Base-by-base conservation (phyloP, 306 rosid species). In the Cucurbita maxima region DNA sequence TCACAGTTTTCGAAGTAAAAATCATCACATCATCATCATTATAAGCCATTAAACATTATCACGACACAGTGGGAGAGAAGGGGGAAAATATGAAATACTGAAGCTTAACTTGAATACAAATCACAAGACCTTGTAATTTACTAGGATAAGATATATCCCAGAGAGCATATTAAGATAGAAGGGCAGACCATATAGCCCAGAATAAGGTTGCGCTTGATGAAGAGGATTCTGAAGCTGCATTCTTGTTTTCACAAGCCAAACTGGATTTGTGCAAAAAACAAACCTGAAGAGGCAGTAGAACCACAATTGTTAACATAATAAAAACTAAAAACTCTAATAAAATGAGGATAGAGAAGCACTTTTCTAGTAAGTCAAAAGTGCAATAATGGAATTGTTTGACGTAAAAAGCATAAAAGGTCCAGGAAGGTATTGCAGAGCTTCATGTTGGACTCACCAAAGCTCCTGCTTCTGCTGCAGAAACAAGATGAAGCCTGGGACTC, bases 391-490 rank as follows among this genome's bases (percentile, higher is more conserved):
- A 12, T 19, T 40, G 14, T 11, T 36, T 34, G 18, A 73, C 13
- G 30, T 43, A 20, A 7, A 37, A 73, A 57, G 44, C 16, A 57
- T 20, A 73, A 41, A 73, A 73, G 4, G 16, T 34, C 45, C 3
- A 44, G 44, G 55, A 38, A 43, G 38, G 1, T 66, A 11, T 3
- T 6, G 22, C 40, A 68, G 20, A 38, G 48, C 43, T 45, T 68
- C 43, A 6, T 47, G 48, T 51, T 63, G 58, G 25, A 79, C 97
- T 83, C 85, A 94, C 99, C 92, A 91, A 77, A 75, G 85, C 88
- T 77, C 99, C 99, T 62, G 99, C 99, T 86, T 91, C 99, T 16
- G 97, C 96, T 63, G 99, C 99, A 7, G 97, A 94, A 78, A 85
- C 96, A 77, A 94, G 99, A 91, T 94, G 97, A 66, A 81, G 88